Conservation (phyloP, 345 rosid species). For the Eucalyptus sp. region DNA sequence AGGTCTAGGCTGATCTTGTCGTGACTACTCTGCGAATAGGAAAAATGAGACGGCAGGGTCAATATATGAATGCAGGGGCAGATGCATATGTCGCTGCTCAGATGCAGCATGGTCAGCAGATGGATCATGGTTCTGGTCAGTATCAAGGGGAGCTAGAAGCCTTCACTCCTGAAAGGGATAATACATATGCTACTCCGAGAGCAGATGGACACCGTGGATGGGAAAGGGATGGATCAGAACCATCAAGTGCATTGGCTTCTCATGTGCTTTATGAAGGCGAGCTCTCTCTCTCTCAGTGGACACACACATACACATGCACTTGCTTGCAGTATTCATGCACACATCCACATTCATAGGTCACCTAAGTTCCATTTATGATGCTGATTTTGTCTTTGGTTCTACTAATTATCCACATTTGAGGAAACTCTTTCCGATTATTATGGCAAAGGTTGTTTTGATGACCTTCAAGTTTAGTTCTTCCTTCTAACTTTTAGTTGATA, state of each 20-base stretch:
- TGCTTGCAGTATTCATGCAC: not conserved
- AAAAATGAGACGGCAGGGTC: slow-evolving; percentile 60
- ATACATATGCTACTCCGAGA: slow-evolving; percentile 29
- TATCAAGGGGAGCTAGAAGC: slow-evolving; percentile 85
- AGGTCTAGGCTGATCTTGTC: not conserved
- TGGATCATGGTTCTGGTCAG: slow-evolving; percentile 34
- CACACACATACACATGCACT: not conserved
- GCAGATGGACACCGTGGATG: slow-evolving; percentile 59
- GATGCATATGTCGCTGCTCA: slow-evolving; percentile 44
- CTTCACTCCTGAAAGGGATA: slow-evolving; percentile 86
- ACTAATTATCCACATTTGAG: not conserved
- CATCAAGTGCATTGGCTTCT: slow-evolving; percentile 39
- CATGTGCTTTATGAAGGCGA: slow-evolving; percentile 50
- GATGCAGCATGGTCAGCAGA: slow-evolving; percentile 46
- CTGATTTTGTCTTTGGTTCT: not conserved
- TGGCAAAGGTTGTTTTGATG: not conserved
- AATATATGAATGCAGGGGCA: slow-evolving; percentile 43
- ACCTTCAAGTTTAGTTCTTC: not conserved
- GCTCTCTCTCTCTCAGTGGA: not conserved
- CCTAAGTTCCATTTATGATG: not conserved
- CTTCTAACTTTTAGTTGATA: not conserved
- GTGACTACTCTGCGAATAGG: not conserved
- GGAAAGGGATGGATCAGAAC: slow-evolving; percentile 65
- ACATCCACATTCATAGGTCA: not conserved
- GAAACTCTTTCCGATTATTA: not conserved